Conservation (phyloP, 371 early-diverging fungal species). For the Mortierella sp. region DNA sequence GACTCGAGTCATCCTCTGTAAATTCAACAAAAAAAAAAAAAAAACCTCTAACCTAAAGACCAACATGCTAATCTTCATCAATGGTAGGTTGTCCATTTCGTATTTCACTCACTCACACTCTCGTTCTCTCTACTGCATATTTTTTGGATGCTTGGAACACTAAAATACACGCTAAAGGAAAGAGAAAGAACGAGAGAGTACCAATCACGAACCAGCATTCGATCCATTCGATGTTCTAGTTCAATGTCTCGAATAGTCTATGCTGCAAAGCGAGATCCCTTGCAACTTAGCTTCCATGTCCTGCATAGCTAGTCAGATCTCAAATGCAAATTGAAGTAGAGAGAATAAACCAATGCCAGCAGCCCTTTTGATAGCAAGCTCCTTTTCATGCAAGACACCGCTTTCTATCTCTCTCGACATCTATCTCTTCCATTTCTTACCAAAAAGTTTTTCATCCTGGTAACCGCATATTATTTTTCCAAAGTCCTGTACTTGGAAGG, state of each 20-base stretch:
- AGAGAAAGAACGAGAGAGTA: no score
- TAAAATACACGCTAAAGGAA: no score
- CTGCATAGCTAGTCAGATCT: background rate
- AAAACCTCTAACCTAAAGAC: no score
- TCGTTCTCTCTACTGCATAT: background rate
- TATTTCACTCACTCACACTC: no score
- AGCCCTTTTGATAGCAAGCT: background rate
- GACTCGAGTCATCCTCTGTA: background rate
- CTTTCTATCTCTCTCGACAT: background rate
- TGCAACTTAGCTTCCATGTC: background rate
- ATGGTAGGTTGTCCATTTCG: no score
- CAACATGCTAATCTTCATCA: no score
- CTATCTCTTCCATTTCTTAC: background rate
- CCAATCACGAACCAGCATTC: no score
- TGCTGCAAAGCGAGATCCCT: no score
- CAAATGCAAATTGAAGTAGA: constrained; percentile 1
- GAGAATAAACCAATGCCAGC: background rate
- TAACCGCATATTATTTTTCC: no score
- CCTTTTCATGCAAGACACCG: background rate
- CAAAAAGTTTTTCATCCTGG: background rate
- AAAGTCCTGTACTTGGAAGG: no score
- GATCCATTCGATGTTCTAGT: no score
- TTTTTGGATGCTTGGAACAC: background rate
- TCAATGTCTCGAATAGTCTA: no score
- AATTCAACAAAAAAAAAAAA: background rate